These are phyloP conservation scores for Rhizopogon vulgaris DNA, from an alignment of 768 basidiomycete genomes.

Conservation along the genomic window DNA sequence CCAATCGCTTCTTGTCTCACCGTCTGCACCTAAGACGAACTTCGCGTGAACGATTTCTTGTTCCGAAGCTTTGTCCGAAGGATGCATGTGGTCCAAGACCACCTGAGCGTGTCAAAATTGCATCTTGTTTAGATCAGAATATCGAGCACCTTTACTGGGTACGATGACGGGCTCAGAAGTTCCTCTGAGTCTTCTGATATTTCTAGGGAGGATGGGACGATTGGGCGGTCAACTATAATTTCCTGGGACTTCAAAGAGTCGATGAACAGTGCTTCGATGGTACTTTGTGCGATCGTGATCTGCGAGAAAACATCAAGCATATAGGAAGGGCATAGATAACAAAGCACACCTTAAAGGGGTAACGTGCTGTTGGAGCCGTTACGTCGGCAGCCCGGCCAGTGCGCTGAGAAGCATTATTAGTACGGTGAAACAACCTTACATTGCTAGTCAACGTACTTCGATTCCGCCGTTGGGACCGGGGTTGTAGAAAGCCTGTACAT, in stretches of 20 bases:
- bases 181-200: constrained; percentile 31
- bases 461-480: constrained; percentile 56
- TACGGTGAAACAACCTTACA: neutral
- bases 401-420: constrained; percentile 33
- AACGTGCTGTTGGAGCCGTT: constrained; percentile 56
- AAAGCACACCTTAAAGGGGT: constrained; percentile 58
- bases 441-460: constrained; percentile 32
- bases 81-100: neutral
- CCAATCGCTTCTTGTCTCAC: constrained; percentile 9
- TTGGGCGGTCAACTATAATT: constrained; percentile 31
- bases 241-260: constrained; percentile 30
- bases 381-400: constrained; percentile 60
- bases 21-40: constrained; percentile 32
- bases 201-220: constrained; percentile 24
- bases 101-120: constrained; percentile 1
- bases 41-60: constrained; percentile 29
- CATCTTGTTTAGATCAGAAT: neutral
- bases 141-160: constrained; percentile 25
- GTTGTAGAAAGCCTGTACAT: constrained; percentile 65
- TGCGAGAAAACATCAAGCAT: constrained; percentile 6
- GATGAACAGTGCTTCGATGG: constrained; percentile 36
- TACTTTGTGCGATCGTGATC: constrained; percentile 35
- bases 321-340: neutral
- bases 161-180: constrained; percentile 25
- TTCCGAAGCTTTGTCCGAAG: constrained; percentile 18